A percentile compares a stretch with the other conserved stretches of the same genome.
phyloP scores from a whole-genome alignment of 371 early-diverging fungal species.

The Circinella minor region DNA sequence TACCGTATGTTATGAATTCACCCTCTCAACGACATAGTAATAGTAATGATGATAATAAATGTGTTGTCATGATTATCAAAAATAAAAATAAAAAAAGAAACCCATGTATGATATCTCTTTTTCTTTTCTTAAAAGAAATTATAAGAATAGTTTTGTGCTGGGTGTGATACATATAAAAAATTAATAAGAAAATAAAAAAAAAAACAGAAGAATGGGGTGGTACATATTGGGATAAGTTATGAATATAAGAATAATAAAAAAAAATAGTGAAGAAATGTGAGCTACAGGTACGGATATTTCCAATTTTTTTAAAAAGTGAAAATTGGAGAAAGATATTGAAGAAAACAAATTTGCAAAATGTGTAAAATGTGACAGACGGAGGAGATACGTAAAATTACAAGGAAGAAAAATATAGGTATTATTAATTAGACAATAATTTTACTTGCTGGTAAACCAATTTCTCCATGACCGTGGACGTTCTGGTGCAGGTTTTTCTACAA shows the following conservation, averaged over 20 bases:
- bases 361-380: too few species aligned
- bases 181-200: neutral
- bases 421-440: neutral
- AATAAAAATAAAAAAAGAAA: neutral
- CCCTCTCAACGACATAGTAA: slow-evolving; percentile 10
- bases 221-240: neutral
- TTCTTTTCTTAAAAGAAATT: neutral
- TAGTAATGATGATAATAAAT: neutral
- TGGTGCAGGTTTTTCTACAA: neutral
- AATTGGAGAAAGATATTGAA: neutral
- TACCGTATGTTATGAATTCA: slow-evolving; percentile 53
- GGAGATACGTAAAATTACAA: too few species aligned
- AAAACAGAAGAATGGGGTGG: slow-evolving; percentile 8
- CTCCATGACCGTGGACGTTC: slow-evolving; percentile 18
- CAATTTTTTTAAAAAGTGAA: too few species aligned
- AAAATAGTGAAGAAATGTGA: too few species aligned
- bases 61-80: neutral
- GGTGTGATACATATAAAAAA: neutral
- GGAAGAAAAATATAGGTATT: neutral
- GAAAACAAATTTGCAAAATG: too few species aligned
- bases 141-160: neutral
- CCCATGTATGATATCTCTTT: neutral
- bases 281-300: too few species aligned
- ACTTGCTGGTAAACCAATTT: slow-evolving; percentile 15
- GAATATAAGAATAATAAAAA: too few species aligned